phyloP scores from a whole-genome alignment of 441 rosid genomes.

The Gossypium armourianum region DNA sequence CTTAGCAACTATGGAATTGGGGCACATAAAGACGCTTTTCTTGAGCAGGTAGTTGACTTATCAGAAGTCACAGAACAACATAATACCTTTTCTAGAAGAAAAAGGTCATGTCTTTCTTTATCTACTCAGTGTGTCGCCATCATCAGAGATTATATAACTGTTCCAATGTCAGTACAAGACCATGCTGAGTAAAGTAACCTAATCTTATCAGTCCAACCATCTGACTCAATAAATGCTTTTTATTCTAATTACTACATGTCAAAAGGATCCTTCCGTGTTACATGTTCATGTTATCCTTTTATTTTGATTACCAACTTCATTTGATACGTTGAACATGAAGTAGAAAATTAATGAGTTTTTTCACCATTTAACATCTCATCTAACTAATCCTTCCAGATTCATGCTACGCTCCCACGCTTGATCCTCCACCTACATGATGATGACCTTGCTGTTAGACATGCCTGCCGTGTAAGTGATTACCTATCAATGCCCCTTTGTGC shows the following conservation, averaged over 20 bases:
- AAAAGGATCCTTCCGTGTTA: background rate
- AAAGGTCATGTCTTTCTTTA: background rate
- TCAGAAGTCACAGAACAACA: background rate
- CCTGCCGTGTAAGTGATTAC: slow-evolving; percentile 59
- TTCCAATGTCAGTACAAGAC: slow-evolving; percentile 1
- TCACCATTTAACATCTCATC: background rate
- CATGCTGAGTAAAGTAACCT: background rate
- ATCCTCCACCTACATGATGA: slow-evolving; percentile 74
- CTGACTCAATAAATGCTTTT: background rate
- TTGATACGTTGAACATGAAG: background rate
- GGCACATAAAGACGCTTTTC: slow-evolving; percentile 59
- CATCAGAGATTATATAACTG: slow-evolving; percentile 10
- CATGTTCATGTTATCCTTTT: background rate
- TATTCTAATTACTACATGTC: background rate
- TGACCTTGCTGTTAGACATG: slow-evolving; percentile 59
- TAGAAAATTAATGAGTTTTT: background rate
- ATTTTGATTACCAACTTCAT: slow-evolving; percentile 3
- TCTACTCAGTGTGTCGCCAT: background rate
- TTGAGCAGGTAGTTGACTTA: slow-evolving; percentile 59
- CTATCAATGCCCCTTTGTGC: slow-evolving; percentile 8
- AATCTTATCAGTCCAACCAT: background rate
- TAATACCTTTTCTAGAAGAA: background rate
- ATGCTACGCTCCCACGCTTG: slow-evolving; percentile 69
- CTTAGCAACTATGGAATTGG: slow-evolving; percentile 66
- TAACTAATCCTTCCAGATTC: slow-evolving; percentile 43